These are phyloP conservation scores for Trichoderma sp. DNA, from an alignment of 2,329 filamentous ascomycete species.

Conservation along the genomic window DNA sequence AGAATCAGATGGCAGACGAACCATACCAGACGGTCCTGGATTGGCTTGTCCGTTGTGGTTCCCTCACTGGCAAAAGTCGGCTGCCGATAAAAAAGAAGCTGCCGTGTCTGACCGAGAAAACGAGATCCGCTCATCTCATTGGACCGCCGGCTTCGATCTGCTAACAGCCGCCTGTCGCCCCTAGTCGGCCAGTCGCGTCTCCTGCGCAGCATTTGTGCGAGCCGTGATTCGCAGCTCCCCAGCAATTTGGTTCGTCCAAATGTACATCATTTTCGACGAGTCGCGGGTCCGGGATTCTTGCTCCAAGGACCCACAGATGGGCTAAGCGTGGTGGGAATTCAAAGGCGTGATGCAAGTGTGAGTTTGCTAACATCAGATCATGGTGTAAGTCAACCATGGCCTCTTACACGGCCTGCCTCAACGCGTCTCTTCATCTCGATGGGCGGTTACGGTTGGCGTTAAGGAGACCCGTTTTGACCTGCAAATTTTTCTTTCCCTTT, in stretches of 20 bases:
- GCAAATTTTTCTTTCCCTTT: neutral
- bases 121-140: slow-evolving; percentile 21
- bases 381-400: neutral
- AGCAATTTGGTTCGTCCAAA: slow-evolving; percentile 20
- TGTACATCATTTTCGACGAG: slow-evolving; percentile 25
- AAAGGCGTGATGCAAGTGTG: neutral
- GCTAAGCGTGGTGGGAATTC: neutral
- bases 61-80: neutral
- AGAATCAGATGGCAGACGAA: neutral
- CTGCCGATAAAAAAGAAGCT: neutral
- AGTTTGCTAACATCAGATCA: neutral
- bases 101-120: slow-evolving; percentile 11
- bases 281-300: neutral
- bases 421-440: neutral
- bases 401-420: neutral
- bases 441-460: neutral
- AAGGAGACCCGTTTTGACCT: neutral
- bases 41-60: slow-evolving; percentile 2
- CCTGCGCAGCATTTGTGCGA: slow-evolving; percentile 17
- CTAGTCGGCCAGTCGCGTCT: slow-evolving; percentile 21
- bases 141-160: slow-evolving; percentile 12
- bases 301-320: slow-evolving; percentile 12
- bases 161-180: slow-evolving; percentile 7
- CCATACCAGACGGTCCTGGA: neutral
- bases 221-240: slow-evolving; percentile 21